A percentile compares a stretch with the other conserved stretches of the same genome.
These are phyloP conservation scores for Thielaviopsis punctulata DNA, from an alignment of 2,329 filamentous ascomycete species.

Conservation along the genomic window DNA sequence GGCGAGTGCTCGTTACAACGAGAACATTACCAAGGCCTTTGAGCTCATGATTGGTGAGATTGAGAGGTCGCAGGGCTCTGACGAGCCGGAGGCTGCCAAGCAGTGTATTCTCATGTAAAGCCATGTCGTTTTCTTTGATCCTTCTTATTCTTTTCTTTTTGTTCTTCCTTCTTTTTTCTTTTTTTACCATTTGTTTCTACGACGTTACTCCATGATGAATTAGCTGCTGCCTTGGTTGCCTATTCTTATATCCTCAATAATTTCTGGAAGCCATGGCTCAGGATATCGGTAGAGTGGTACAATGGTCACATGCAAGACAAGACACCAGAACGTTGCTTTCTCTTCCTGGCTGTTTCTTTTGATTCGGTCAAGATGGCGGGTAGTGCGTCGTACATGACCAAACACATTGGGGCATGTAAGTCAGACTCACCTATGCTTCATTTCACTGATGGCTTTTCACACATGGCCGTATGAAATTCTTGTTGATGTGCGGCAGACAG, in stretches of 20 bases:
- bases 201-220: background rate
- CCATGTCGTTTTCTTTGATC: background rate
- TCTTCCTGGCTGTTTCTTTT: background rate
- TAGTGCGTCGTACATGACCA: background rate
- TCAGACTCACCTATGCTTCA: too few relatives aligned
- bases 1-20: slow-evolving; percentile 82
- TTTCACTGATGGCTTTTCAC: too few relatives aligned
- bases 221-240: background rate
- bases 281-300: background rate
- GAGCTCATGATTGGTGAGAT: slow-evolving; percentile 89
- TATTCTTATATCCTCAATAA: background rate
- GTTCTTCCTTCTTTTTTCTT: background rate
- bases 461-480: background rate
- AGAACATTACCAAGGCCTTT: slow-evolving; percentile 84
- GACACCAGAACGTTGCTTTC: background rate
- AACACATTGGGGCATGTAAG: background rate
- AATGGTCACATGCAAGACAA: background rate
- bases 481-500: background rate
- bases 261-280: background rate
- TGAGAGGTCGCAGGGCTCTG: slow-evolving; percentile 83
- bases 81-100: slow-evolving; percentile 59
- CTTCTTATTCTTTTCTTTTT: background rate
- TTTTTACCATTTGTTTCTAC: background rate
- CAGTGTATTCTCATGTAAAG: slow-evolving; percentile 77
- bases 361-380: background rate